phyloP scores from a whole-genome alignment of 306 rosid species.

The Malus sieversii region DNA sequence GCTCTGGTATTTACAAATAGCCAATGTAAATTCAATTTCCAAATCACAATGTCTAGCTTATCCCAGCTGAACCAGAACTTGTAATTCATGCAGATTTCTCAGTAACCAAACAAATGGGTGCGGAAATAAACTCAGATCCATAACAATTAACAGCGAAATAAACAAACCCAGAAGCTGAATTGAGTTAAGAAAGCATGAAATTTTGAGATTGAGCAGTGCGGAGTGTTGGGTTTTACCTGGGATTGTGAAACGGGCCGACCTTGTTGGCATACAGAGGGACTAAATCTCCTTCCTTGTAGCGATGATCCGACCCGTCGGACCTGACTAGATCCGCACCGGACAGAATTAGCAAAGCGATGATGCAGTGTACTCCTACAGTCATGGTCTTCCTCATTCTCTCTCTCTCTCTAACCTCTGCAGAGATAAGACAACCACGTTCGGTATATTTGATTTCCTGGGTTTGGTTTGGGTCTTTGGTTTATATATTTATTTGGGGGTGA shows the following conservation, averaged over 20 bases:
- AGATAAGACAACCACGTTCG: background rate
- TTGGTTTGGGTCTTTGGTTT: background rate
- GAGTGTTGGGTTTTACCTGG: conserved; percentile 26
- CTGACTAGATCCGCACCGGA: conserved; percentile 23
- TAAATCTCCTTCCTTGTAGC: conserved; percentile 33
- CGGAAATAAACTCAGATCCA: conserved; percentile 19
- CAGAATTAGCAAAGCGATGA: conserved; percentile 23
- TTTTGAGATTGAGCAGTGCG: background rate
- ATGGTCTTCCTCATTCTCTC: conserved; percentile 28
- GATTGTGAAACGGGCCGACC: conserved; percentile 54
- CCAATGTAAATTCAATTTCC: background rate
- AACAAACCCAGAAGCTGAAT: background rate
- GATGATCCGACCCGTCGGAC: conserved; percentile 35
- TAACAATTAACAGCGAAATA: background rate
- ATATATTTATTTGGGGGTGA: background rate
- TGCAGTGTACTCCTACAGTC: conserved; percentile 17
- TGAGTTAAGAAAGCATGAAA: background rate
- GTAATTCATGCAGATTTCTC: background rate
- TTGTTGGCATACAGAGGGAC: conserved; percentile 51
- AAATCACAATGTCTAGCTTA: background rate
- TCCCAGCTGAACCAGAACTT: background rate
- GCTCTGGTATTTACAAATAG: background rate
- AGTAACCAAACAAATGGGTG: background rate
- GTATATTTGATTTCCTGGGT: background rate
- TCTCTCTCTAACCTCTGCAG: background rate